Conservation (phyloP, 2,329 filamentous ascomycete species). For the Endoconidiophora laricicola region DNA sequence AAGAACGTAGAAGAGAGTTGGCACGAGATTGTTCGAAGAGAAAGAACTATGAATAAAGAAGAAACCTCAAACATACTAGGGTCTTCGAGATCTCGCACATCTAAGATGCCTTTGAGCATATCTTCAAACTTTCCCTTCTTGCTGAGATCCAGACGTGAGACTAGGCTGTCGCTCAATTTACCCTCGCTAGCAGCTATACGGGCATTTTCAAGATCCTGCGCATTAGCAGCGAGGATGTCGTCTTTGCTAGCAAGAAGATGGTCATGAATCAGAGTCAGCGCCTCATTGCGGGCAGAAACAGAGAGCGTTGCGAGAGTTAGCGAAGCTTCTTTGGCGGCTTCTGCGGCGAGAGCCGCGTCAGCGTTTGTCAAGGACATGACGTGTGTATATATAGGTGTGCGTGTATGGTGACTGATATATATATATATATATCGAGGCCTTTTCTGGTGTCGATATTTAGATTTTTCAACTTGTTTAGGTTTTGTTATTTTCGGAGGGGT, state of each 20-base stretch:
- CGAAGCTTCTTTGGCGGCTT: slow-evolving; percentile 64
- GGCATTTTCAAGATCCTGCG: slow-evolving; percentile 61
- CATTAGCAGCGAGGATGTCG: slow-evolving; percentile 73
- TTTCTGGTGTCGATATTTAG: too few species aligned
- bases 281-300: slow-evolving; percentile 60
- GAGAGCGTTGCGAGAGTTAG: slow-evolving; percentile 69
- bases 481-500: too few species aligned
- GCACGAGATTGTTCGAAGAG: too few species aligned
- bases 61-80: slow-evolving; percentile 43
- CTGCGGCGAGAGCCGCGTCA: slow-evolving; percentile 59
- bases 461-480: too few species aligned
- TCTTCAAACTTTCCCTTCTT: slow-evolving; percentile 90
- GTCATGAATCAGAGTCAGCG: slow-evolving; percentile 65
- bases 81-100: slow-evolving; percentile 71
- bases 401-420: neutral
- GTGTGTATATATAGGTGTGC: neutral
- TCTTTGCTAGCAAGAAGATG: slow-evolving; percentile 55
- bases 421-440: too few species aligned
- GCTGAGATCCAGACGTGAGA: slow-evolving; percentile 74
- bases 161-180: slow-evolving; percentile 60
- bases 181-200: slow-evolving; percentile 58
- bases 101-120: slow-evolving; percentile 87
- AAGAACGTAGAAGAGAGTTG: slow-evolving; percentile 7
- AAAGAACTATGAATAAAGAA: neutral
- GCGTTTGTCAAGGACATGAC: slow-evolving; percentile 81